Conservation (phyloP, 2,329 filamentous ascomycete genomes). For the Nemania sp. region DNA sequence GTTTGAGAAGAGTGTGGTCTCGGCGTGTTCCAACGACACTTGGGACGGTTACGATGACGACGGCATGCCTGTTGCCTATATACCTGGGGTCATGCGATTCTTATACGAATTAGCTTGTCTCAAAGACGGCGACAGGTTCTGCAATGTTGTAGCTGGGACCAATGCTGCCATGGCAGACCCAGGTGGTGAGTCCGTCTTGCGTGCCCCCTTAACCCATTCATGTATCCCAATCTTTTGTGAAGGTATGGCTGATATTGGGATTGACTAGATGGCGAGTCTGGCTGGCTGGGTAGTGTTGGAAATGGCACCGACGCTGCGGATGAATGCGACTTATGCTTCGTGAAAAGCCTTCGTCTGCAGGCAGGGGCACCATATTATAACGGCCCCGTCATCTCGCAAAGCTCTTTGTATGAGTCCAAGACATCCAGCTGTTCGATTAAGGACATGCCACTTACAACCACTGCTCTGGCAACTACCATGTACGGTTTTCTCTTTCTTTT, state of each 20-base stretch:
- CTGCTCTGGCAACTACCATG: not conserved
- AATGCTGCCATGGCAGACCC: not conserved
- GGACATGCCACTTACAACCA: not conserved
- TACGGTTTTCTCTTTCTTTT: not conserved
- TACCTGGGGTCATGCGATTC: conserved; percentile 10
- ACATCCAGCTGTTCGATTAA: not conserved
- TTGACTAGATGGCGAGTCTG: conserved; percentile 6
- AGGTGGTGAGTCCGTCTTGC: not conserved
- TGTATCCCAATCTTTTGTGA: not conserved
- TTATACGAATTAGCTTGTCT: conserved; percentile 10
- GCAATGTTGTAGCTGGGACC: conserved; percentile 10
- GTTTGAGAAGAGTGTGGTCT: not conserved
- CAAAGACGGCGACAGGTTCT: conserved; percentile 1
- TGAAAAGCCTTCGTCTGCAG: conserved; percentile 24
- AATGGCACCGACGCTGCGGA: not conserved
- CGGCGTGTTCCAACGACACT: conserved; percentile 11
- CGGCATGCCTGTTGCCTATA: not conserved
- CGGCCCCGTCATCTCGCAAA: not conserved
- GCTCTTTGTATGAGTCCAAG: conserved; percentile 3
- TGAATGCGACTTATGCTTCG: conserved; percentile 13
- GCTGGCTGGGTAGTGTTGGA: not conserved
- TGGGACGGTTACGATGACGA: not conserved
- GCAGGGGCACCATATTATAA: conserved; percentile 32
- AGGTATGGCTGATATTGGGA: not conserved
- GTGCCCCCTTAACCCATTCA: not conserved